Percentiles rank a stretch among this genome's conserved stretches.
Evolutionary conservation across 208 protist species (phyloP).

Genomic region (Trypanosoma platydactyli): DNA sequence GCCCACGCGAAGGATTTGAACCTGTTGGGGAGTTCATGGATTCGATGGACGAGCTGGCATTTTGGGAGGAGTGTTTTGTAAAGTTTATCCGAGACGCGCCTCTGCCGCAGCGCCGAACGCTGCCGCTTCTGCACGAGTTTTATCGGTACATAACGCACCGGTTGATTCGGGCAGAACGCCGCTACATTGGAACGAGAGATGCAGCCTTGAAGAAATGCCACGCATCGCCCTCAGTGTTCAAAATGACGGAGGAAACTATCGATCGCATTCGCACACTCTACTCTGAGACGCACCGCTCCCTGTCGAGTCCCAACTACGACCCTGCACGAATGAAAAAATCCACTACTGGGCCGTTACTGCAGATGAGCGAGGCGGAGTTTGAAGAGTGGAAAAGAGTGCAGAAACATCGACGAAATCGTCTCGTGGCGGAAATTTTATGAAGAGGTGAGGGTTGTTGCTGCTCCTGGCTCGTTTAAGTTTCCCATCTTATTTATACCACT

Average conservation of each 20-base stretch:
- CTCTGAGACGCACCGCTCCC: constrained; percentile 71
- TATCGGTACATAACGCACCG: constrained; percentile 72
- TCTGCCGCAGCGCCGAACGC: constrained; percentile 62
- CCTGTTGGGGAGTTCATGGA: constrained; percentile 67
- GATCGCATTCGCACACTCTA: constrained; percentile 64
- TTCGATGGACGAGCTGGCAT: constrained; percentile 74
- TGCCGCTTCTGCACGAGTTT: constrained; percentile 78
- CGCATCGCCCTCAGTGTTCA: constrained; percentile 42
- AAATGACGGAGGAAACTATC: constrained; percentile 59
- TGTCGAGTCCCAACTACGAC: constrained; percentile 82
- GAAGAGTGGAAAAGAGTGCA: constrained; percentile 62
- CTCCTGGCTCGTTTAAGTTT: background rate
- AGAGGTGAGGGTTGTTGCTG: background rate
- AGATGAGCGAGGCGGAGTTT: constrained; percentile 72
- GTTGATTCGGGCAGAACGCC: constrained; percentile 68
- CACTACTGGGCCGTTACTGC: constrained; percentile 57
- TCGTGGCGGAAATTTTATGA: constrained; percentile 58
- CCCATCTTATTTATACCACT: no score
- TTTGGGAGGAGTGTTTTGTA: constrained; percentile 72
- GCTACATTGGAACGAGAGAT: constrained; percentile 64
- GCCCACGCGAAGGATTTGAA: constrained; percentile 57
- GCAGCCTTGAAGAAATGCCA: constrained; percentile 36
- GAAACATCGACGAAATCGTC: constrained; percentile 48
- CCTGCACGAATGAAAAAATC: constrained; percentile 81
- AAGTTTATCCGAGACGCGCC: constrained; percentile 62